Evolutionary conservation across 192 early-diverging fungal species (phyloP), one percentile per base, ranked within the genome.

Genomic region (Entomortierella lignicola): DNA sequence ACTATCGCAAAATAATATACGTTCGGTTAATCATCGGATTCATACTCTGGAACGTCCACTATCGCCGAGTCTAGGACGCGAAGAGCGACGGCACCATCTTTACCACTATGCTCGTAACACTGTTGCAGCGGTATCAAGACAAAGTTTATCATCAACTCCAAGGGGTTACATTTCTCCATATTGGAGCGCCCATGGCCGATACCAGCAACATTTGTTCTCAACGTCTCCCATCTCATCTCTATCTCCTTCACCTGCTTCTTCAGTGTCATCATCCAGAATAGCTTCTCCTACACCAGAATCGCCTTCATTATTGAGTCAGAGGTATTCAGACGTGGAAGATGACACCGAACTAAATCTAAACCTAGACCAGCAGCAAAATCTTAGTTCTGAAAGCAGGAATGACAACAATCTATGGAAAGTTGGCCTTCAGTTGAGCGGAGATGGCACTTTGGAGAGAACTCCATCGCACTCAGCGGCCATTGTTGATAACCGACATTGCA

Each of bases 221-320:
- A 39, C 43, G 4, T 63, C 65, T 6, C 50, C 65, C 2, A 17
- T 32, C 4, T 67, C 51, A 12, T 66, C 72, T 10, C 32, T 42
- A 7, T 34, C 65, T 6, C 55, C 72, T 25, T 68, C 72, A 18
- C 53, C 48, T 25, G 17, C 18, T 4, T 67, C 72, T 1, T 75
- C 72, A 13, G 17, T 37, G 0, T 47, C 65, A 17, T 68, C 72
- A 1, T 75, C 72, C 0, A 23, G 72, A 25, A 56, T 68, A 8
- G 43, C 44, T 0, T 75, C 72, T 10, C 72, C 65, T 21, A 25
- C 53, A 2, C 42, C 47, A 1, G 59, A 57, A 25, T 11, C 39
- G 23, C 52, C 50, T 6, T 42, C 58, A 26, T 1, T 30, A 12
- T 0, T 27, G 5, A 5, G 20, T 20, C 23, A 47, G 23, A 61